A percentile compares a stretch with the other conserved stretches of the same genome.
Evolutionary conservation across 306 rosid genomes (phyloP).

Genomic region (Gastrolobium villosum): DNA sequence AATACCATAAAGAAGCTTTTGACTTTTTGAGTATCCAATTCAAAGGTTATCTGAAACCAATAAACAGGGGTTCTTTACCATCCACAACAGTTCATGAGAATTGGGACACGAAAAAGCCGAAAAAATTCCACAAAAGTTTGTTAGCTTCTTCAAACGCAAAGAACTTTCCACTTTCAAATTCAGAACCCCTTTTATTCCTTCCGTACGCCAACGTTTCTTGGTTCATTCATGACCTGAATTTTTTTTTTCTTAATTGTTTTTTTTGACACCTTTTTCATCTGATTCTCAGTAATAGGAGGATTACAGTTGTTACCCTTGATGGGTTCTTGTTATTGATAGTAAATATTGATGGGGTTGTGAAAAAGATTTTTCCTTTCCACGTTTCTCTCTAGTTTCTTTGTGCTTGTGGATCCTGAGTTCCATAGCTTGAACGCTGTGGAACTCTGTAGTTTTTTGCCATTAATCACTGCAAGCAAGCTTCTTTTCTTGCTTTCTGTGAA

Average conservation of each 20-base stretch:
- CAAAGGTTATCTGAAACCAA: background rate
- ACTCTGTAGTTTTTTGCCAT: slow-evolving; percentile 27
- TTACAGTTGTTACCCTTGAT: slow-evolving; percentile 39
- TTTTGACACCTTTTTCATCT: slow-evolving; percentile 10
- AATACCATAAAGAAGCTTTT: slow-evolving; percentile 17
- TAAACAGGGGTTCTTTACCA: slow-evolving; percentile 29
- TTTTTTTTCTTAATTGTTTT: background rate
- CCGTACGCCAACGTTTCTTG: slow-evolving; percentile 31
- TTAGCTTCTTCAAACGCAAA: slow-evolving; percentile 40
- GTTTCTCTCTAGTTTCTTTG: background rate
- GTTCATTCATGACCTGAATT: slow-evolving; percentile 30
- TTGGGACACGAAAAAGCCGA: slow-evolving; percentile 12
- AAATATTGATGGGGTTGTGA: slow-evolving; percentile 29
- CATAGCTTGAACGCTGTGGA: slow-evolving; percentile 21
- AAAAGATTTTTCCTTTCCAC: slow-evolving; percentile 34
- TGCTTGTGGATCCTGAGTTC: slow-evolving; percentile 31
- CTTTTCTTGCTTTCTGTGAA: slow-evolving; percentile 12
- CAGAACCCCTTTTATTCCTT: slow-evolving; percentile 22
- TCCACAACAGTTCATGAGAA: background rate
- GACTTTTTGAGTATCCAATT: slow-evolving; percentile 22
- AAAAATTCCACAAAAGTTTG: slow-evolving; percentile 36
- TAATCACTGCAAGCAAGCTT: slow-evolving; percentile 17
- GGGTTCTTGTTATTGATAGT: slow-evolving; percentile 46
- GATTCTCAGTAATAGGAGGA: slow-evolving; percentile 30
- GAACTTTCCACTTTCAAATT: slow-evolving; percentile 44